A percentile compares a stretch with the other conserved stretches of the same genome.
phyloP scores from a whole-genome alignment of 176 grass and related monocot species.

The Olyra latifolia region DNA sequence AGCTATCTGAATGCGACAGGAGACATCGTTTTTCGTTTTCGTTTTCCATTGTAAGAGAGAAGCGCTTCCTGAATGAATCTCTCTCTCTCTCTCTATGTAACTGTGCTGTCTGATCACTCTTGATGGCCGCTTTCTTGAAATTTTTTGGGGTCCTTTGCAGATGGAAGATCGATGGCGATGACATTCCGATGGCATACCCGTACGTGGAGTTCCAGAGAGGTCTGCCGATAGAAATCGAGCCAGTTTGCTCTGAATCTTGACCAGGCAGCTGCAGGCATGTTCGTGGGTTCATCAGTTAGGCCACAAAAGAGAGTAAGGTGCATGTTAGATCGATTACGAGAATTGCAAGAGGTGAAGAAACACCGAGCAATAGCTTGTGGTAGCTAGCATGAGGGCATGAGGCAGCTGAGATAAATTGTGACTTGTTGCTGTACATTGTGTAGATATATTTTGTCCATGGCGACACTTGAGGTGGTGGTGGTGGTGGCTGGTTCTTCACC shows the following conservation, averaged over 20 bases:
- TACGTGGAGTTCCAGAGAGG: slow-evolving; percentile 83
- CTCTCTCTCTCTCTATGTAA: not conserved
- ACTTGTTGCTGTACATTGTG: slow-evolving; percentile 61
- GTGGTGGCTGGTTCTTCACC: slow-evolving; percentile 25
- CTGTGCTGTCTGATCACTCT: not conserved
- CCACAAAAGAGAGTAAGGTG: not conserved
- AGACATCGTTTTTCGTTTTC: not conserved
- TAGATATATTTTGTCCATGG: slow-evolving; percentile 65
- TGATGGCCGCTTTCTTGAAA: no score
- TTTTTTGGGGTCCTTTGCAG: slow-evolving; percentile 25
- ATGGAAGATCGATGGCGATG: slow-evolving; percentile 69
- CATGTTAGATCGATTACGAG: not conserved
- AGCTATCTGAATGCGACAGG: slow-evolving; percentile 14
- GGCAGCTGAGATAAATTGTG: slow-evolving; percentile 33
- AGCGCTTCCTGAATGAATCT: not conserved
- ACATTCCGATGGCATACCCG: slow-evolving; percentile 78
- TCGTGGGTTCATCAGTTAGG: not conserved
- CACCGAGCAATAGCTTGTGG: slow-evolving; percentile 6
- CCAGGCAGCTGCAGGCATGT: not conserved
- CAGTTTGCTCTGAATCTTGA: slow-evolving; percentile 29
- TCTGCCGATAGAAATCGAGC: slow-evolving; percentile 68
- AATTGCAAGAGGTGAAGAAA: slow-evolving; percentile 4
- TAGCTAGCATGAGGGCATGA: slow-evolving; percentile 19
- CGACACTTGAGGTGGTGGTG: slow-evolving; percentile 27
- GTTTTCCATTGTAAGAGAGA: not conserved